phyloP scores from a whole-genome alignment of 2,329 filamentous ascomycete genomes.

The Orbilia ellipsospora region DNA sequence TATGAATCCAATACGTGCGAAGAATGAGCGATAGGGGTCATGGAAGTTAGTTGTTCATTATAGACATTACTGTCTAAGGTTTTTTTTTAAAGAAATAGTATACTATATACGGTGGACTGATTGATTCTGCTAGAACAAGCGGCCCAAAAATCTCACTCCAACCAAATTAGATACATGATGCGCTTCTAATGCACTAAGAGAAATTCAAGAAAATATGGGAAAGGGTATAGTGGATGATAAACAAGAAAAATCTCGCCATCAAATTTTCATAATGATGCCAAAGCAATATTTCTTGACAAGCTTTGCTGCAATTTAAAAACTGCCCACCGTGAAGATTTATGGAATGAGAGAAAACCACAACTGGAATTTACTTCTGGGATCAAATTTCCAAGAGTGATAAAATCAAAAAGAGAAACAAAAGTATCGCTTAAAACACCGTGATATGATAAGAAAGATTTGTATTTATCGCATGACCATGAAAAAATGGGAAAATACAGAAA shows the following conservation, averaged over 20 bases:
- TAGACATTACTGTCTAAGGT: too few species aligned
- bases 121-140: too few species aligned
- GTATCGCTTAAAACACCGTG: conserved; percentile 55
- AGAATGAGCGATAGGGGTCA: too few species aligned
- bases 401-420: conserved; percentile 31
- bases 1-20: too few species aligned
- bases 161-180: conserved; percentile 31
- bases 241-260: not conserved
- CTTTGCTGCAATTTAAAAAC: not conserved
- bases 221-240: not conserved
- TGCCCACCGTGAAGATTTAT: conserved; percentile 18
- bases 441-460: conserved; percentile 34
- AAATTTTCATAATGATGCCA: not conserved
- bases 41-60: too few species aligned
- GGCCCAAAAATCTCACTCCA: too few species aligned
- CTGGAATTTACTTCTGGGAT: conserved; percentile 2
- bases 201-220: conserved; percentile 11
- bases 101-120: too few species aligned
- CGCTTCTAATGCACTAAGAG: conserved; percentile 35
- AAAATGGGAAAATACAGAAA: conserved; percentile 5
- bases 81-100: too few species aligned
- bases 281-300: not conserved
- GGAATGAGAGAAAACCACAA: conserved; percentile 13
- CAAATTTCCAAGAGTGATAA: conserved; percentile 23
- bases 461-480: conserved; percentile 48